These are phyloP conservation scores for Solanum lycopersicoides DNA, from an alignment of 257 asterid species.

Conservation along the genomic window DNA sequence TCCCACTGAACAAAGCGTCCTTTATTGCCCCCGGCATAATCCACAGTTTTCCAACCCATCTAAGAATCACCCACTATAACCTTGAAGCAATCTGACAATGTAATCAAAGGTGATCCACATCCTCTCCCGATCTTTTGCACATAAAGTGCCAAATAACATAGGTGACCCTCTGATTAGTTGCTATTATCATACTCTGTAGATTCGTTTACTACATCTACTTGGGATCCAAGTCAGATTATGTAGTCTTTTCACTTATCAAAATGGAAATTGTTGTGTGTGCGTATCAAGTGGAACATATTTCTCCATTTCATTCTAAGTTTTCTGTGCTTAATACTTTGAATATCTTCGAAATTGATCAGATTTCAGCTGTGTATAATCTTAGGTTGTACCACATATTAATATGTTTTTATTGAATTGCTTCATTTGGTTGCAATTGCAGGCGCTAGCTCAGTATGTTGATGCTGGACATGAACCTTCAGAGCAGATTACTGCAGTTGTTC, in stretches of 20 bases:
- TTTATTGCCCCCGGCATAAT: background rate
- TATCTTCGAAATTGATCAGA: background rate
- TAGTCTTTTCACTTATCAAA: background rate
- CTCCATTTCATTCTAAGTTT: background rate
- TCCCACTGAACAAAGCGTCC: background rate
- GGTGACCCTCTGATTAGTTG: too few relatives aligned
- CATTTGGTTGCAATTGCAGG: constrained; percentile 21
- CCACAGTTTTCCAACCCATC: background rate
- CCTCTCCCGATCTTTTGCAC: too few relatives aligned
- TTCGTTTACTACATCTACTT: background rate
- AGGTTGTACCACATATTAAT: background rate
- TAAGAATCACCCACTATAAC: background rate
- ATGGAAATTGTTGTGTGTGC: background rate
- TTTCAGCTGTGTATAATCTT: background rate
- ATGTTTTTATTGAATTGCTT: background rate
- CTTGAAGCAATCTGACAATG: background rate
- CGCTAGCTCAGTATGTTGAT: constrained; percentile 19
- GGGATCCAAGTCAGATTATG: background rate
- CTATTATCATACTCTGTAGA: background rate
- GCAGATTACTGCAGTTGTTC: constrained; percentile 43
- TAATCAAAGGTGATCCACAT: too few relatives aligned
- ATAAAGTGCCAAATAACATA: too few relatives aligned
- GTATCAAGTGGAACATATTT: background rate
- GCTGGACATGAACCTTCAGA: constrained; percentile 46
- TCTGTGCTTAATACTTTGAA: background rate